Evolutionary conservation across 352 stramenopile genomes (phyloP).

Genomic region (Phytophthora agathidicida): DNA sequence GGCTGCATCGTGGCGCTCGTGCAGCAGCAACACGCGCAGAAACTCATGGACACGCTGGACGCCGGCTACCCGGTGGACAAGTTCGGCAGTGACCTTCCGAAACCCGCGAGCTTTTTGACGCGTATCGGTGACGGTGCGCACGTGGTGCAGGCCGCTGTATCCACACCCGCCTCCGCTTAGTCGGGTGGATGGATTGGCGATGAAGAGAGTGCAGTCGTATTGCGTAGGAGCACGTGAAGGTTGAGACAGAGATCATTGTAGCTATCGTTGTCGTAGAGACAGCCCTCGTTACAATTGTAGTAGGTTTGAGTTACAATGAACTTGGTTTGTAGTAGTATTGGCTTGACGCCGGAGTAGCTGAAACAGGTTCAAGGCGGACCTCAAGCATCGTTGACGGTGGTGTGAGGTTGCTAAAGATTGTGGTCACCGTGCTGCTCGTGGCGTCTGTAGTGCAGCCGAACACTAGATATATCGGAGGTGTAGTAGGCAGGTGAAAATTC

Average conservation of each 20-base stretch:
- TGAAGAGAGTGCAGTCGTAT: neutral
- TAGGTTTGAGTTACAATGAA: neutral
- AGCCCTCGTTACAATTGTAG: neutral
- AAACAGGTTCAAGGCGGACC: too few relatives aligned
- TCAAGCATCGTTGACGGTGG: too few relatives aligned
- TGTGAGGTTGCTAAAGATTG: too few relatives aligned
- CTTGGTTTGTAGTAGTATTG: too few relatives aligned
- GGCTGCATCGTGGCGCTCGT: constrained; percentile 97
- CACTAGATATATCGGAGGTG: too few relatives aligned
- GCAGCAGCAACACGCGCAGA: constrained; percentile 61
- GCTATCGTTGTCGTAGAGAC: neutral
- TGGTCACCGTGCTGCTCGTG: too few relatives aligned
- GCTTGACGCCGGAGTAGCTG: neutral
- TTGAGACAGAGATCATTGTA: too few relatives aligned
- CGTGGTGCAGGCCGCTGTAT: constrained; percentile 45
- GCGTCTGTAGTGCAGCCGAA: too few relatives aligned
- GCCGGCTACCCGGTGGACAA: constrained; percentile 73
- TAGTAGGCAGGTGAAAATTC: too few relatives aligned
- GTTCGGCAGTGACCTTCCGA: constrained; percentile 56
- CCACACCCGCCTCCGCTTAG: constrained; percentile 8
- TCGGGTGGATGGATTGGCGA: neutral
- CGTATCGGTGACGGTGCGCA: constrained; percentile 61
- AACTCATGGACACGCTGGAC: constrained; percentile 71
- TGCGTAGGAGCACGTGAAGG: too few relatives aligned
- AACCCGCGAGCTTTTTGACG: constrained; percentile 68